These are phyloP conservation scores for Ampelocalamus luodianensis DNA, from an alignment of 176 grass and related monocot genomes.

Conservation along the genomic window DNA sequence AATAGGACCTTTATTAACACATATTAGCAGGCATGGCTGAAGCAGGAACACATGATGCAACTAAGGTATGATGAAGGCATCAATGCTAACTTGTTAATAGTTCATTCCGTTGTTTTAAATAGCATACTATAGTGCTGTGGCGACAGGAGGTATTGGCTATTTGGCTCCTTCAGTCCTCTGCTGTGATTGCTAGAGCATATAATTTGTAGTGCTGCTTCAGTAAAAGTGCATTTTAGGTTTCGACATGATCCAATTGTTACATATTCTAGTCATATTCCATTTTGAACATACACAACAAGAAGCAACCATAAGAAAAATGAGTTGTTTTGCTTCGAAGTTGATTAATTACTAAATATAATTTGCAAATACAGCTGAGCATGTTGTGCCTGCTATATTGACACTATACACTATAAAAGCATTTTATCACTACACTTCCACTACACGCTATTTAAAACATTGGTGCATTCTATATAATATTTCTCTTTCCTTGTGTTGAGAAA, in stretches of 20 bases:
- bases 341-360: background rate
- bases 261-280: conserved; percentile 4
- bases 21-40: conserved; percentile 33
- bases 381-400: background rate
- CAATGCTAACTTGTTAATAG: background rate
- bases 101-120: background rate
- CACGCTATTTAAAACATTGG: background rate
- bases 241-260: background rate
- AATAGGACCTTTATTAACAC: background rate
- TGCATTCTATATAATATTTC: background rate
- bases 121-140: background rate
- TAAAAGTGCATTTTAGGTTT: conserved; percentile 7
- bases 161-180: background rate
- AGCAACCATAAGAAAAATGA: background rate
- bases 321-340: background rate
- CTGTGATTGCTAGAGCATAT: background rate
- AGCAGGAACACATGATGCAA: conserved; percentile 45
- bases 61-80: conserved; percentile 38
- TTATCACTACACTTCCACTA: background rate
- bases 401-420: conserved; percentile 3
- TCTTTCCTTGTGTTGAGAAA: background rate
- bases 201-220: background rate
- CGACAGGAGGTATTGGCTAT: background rate
- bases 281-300: background rate
- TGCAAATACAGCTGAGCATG: conserved; percentile 5